These are phyloP conservation scores for Pythium rhizo-oryzae DNA, from an alignment of 352 stramenopile species.

Conservation along the genomic window DNA sequence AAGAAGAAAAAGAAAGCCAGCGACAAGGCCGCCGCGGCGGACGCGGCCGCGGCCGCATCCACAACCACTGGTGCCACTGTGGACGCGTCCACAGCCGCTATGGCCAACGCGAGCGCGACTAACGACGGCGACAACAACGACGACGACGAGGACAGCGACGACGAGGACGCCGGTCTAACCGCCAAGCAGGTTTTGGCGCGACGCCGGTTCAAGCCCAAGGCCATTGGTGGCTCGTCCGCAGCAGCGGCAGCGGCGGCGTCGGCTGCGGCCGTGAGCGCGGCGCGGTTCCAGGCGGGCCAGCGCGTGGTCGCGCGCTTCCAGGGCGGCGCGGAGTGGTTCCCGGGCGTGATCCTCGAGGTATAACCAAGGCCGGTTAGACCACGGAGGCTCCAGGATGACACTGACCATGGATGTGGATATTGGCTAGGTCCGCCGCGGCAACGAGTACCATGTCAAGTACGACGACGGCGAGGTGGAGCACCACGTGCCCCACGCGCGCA, in stretches of 20 bases:
- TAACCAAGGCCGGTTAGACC: background rate
- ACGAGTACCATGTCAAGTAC: slow-evolving; percentile 75
- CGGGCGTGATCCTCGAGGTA: slow-evolving; percentile 64
- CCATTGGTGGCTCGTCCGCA: slow-evolving; percentile 37
- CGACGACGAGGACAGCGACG: slow-evolving; percentile 44
- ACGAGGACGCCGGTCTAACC: slow-evolving; percentile 57
- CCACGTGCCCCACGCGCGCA: slow-evolving; percentile 58
- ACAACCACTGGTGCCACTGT: background rate
- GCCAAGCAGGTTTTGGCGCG: slow-evolving; percentile 65
- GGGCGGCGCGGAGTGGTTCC: slow-evolving; percentile 63
- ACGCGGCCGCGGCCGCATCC: background rate
- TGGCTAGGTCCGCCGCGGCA: slow-evolving; percentile 37
- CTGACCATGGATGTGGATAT: background rate
- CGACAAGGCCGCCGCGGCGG: background rate
- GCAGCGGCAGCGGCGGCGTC: slow-evolving; percentile 25
- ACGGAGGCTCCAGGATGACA: background rate
- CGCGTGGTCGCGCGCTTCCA: slow-evolving; percentile 65
- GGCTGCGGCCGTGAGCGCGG: slow-evolving; percentile 29
- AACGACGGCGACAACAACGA: slow-evolving; percentile 30
- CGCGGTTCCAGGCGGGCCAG: slow-evolving; percentile 43
- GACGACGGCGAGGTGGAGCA: slow-evolving; percentile 80
- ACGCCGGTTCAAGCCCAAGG: slow-evolving; percentile 65
- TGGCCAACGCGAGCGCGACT: background rate
- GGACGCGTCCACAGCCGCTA: background rate
- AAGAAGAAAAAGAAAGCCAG: slow-evolving; percentile 22